Conservation (phyloP, 495 filamentous ascomycete genomes). For the Chaetomium tenue region DNA sequence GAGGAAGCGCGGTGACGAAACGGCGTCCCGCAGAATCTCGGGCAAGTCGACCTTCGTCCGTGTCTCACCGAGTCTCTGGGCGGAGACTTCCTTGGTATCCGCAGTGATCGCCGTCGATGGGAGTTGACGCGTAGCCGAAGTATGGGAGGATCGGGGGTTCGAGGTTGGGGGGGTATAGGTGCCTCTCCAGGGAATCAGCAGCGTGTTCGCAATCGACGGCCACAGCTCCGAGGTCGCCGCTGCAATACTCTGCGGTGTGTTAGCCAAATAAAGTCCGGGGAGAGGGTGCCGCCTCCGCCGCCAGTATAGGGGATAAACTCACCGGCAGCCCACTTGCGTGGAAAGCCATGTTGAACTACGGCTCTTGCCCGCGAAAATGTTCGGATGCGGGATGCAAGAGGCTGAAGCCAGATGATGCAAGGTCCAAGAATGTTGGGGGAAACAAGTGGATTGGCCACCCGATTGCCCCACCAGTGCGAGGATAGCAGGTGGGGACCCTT, state of each 20-base stretch:
- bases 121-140: conserved; percentile 10
- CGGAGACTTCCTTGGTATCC: conserved; percentile 16
- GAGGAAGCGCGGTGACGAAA: conserved; percentile 25
- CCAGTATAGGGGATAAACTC: conserved; percentile 18
- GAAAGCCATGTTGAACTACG: conserved; percentile 42
- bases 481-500: no score
- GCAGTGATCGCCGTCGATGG: conserved; percentile 21
- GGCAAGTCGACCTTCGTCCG: conserved; percentile 36
- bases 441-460: conserved; percentile 15
- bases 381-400: conserved; percentile 17
- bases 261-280: neutral
- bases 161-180: conserved; percentile 13
- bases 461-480: no score
- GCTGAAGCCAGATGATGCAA: conserved; percentile 23
- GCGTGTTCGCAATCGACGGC: conserved; percentile 53
- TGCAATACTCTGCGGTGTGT: conserved; percentile 43
- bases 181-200: conserved; percentile 46
- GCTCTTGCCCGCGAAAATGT: conserved; percentile 17
- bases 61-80: neutral
- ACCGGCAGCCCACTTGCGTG: conserved; percentile 46
- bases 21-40: conserved; percentile 41
- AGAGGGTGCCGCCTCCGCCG: neutral
- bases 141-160: conserved; percentile 5
- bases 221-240: conserved; percentile 54
- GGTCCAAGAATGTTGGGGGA: conserved; percentile 18